Evolutionary conservation across 805 yeast species (phyloP), one percentile per base, ranked within the genome.

Genomic region (Candida palmyrensis): DNA sequence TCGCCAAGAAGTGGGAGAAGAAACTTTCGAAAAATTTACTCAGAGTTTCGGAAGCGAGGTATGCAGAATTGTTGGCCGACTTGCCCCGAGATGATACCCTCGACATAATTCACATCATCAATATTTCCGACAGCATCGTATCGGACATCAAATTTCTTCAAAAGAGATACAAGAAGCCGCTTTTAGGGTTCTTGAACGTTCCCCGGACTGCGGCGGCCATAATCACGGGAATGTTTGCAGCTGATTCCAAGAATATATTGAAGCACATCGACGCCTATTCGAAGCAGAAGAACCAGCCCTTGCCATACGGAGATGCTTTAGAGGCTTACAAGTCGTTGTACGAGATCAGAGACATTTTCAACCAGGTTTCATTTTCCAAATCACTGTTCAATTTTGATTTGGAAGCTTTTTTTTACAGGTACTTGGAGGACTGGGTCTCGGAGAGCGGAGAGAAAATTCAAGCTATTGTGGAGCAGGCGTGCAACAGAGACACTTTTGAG

Each of bases 21-120:
- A 53, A 55, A 29, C 46, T 68, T 17, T 48, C 59, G 2, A 61
- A 57, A 29, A 25, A 64, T 1, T 44, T 68, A 9, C 44, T 66
- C 6, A 45, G 62, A 25, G 47, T 51, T n/a, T 50, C 71, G 2
- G 70, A 63, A 31, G 27, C 46, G 3, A 49, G 67, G 38, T 68
- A 68, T 34, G 67, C 67, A 5, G 61, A 55, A 13, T 44, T 60
- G 18, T 47, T 66, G 14, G 60, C 66, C 3, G 55, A 55, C 5
- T 59, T 83, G n/a, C 92, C 94, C 0, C 60, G 82, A 39, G 73
- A 68, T 47, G 62, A 66, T 25, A 61, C 77, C 0, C 51, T 82
- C 6, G 73, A 66, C 25, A 57, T 79, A 2, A 47, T 66, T 17
- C 82, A 82, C 53, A 65, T 82, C 2, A 64, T 74, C 29, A 70